These are phyloP conservation scores for Ochromonadaceae sp. DNA, from an alignment of 352 stramenopile genomes.

Conservation along the genomic window DNA sequence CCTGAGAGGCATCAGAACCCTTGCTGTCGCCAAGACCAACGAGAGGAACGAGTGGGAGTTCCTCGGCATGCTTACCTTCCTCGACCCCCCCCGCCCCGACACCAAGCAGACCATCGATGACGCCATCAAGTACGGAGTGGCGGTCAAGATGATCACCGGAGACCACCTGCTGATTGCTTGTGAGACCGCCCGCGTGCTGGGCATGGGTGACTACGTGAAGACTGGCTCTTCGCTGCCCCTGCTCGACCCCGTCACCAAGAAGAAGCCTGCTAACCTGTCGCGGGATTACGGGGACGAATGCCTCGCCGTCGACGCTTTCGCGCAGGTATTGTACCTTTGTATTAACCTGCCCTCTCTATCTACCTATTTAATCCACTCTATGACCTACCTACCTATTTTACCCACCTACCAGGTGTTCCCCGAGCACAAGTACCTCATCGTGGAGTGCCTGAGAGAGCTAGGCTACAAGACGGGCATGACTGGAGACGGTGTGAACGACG, in stretches of 20 bases:
- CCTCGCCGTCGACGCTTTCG: slow-evolving; percentile 17
- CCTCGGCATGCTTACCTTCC: slow-evolving; percentile 79
- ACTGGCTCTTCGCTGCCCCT: neutral
- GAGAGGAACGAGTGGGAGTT: slow-evolving; percentile 67
- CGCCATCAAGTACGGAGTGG: slow-evolving; percentile 68
- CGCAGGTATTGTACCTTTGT: no score
- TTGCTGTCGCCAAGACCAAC: slow-evolving; percentile 57
- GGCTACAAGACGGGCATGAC: slow-evolving; percentile 54
- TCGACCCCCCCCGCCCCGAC: slow-evolving; percentile 84
- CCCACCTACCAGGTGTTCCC: slow-evolving; percentile 34
- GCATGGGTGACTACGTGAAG: slow-evolving; percentile 42
- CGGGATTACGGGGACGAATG: neutral
- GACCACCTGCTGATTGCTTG: slow-evolving; percentile 80
- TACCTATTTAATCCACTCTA: no score
- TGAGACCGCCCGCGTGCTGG: slow-evolving; percentile 72
- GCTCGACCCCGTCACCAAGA: slow-evolving; percentile 17
- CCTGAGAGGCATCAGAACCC: slow-evolving; percentile 57
- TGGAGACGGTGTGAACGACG: slow-evolving; percentile 87
- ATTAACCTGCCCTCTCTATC: no score
- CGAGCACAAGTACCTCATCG: slow-evolving; percentile 44
- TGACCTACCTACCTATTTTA: no score
- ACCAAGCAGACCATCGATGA: slow-evolving; percentile 77
- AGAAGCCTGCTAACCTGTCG: slow-evolving; percentile 18
- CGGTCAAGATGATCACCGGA: slow-evolving; percentile 92
- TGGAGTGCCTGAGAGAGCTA: slow-evolving; percentile 26